These are phyloP conservation scores for Rutstroemia sp. DNA, from an alignment of 2,329 filamentous ascomycete species.

Conservation along the genomic window DNA sequence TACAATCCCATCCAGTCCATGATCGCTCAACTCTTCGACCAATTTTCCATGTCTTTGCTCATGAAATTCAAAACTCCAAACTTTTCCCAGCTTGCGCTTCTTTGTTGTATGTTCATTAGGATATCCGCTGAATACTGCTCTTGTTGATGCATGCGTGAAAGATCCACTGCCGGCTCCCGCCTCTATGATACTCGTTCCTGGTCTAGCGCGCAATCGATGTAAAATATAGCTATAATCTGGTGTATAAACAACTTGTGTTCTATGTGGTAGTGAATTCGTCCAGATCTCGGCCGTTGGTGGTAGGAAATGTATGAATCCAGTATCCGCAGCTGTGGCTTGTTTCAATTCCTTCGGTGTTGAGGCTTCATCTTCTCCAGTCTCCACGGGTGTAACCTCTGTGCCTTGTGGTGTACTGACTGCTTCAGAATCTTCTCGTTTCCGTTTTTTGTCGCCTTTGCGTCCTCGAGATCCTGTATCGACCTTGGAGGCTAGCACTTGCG, in stretches of 20 bases:
- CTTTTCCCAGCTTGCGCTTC: conserved; percentile 49
- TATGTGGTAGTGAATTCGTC: conserved; percentile 72
- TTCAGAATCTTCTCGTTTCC: conserved; percentile 36
- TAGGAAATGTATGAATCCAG: conserved; percentile 72
- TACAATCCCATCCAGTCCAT: conserved; percentile 59
- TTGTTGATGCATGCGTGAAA: conserved; percentile 71
- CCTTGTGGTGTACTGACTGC: conserved; percentile 12
- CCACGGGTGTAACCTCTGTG: conserved; percentile 1
- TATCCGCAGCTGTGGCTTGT: conserved; percentile 45
- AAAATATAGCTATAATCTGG: conserved; percentile 82
- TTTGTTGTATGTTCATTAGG: conserved; percentile 35
- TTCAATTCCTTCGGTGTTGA: conserved; percentile 34
- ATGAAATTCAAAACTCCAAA: conserved; percentile 81
- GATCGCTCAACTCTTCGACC: conserved; percentile 59
- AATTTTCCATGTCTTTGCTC: conserved; percentile 64
- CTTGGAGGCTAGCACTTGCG: conserved; percentile 79
- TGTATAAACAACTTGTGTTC: conserved; percentile 81
- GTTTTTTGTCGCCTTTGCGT: conserved; percentile 48
- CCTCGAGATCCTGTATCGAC: conserved; percentile 90
- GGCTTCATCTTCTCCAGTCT: conserved; percentile 24
- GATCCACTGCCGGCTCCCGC: conserved; percentile 77
- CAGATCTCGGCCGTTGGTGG: conserved; percentile 76
- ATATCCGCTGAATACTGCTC: conserved; percentile 70
- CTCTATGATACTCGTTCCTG: conserved; percentile 68
- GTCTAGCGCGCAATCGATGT: conserved; percentile 65